Percentiles rank a stretch among this genome's conserved stretches.
Conservation (phyloP, 371 early-diverging fungal genomes). For the Rhizopus stolonifer region DNA sequence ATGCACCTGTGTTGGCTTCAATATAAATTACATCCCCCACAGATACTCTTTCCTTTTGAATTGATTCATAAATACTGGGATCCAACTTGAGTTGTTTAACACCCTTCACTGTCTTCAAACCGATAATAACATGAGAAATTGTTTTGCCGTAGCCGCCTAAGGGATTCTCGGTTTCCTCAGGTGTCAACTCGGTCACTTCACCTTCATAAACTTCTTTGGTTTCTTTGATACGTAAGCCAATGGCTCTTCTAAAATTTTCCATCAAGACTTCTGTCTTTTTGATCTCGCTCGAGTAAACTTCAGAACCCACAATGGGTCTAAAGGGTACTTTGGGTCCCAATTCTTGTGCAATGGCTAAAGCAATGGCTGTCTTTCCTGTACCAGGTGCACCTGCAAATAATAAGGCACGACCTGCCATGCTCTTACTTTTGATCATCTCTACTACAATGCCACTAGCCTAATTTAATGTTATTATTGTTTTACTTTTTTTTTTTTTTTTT, state of each 20-base stretch:
- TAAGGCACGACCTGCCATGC: constrained; percentile 96
- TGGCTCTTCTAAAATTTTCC: constrained; percentile 98
- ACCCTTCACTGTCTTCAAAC: constrained; percentile 97
- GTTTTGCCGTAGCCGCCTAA: constrained; percentile 93
- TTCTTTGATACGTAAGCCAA: constrained; percentile 97
- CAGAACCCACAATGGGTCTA: constrained; percentile 97
- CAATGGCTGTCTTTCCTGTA: constrained; percentile 93
- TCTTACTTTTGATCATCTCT: constrained; percentile 91
- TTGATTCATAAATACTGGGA: constrained; percentile 94
- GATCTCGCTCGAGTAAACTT: constrained; percentile 96
- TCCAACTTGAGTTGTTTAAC: constrained; percentile 97
- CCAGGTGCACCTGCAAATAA: constrained; percentile 98
- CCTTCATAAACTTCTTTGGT: constrained; percentile 99
- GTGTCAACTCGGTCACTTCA: constrained; percentile 97
- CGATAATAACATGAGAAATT: constrained; percentile 93
- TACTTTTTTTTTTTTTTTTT: too few relatives aligned
- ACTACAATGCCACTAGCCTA: constrained; percentile 93
- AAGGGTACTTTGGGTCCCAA: constrained; percentile 97
- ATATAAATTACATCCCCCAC: constrained; percentile 99
- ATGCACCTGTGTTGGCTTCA: constrained; percentile 96
- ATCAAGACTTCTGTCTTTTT: constrained; percentile 98
- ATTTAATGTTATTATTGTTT: neutral
- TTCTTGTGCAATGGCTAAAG: constrained; percentile 94
- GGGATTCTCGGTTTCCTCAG: constrained; percentile 95
- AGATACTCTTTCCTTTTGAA: constrained; percentile 95